phyloP scores from a whole-genome alignment of 768 basidiomycete genomes.

The Podaxis rugospora region DNA sequence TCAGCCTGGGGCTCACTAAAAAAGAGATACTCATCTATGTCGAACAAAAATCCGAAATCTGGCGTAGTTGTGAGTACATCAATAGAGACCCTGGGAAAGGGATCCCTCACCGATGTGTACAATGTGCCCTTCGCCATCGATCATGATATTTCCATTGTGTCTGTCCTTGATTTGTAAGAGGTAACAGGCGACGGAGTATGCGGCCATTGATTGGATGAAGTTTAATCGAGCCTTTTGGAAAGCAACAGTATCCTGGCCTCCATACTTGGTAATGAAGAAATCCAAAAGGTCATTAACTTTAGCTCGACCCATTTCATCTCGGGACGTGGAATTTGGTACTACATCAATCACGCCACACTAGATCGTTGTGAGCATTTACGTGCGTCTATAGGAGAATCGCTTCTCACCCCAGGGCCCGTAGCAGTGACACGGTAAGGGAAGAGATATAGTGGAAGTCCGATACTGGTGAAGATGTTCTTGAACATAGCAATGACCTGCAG shows the following conservation, averaged over 20 bases:
- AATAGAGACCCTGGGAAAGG: neutral
- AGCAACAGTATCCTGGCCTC: slow-evolving; percentile 79
- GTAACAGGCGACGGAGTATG: slow-evolving; percentile 97
- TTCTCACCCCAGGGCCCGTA: slow-evolving; percentile 86
- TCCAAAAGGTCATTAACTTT: slow-evolving; percentile 95
- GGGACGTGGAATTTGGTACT: slow-evolving; percentile 94
- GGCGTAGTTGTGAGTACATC: neutral
- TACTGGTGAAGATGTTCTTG: slow-evolving; percentile 91
- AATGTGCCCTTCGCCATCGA: slow-evolving; percentile 96
- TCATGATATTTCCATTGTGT: slow-evolving; percentile 99
- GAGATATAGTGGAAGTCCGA: slow-evolving; percentile 88
- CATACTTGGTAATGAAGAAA: slow-evolving; percentile 93
- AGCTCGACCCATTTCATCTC: slow-evolving; percentile 98
- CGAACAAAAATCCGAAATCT: slow-evolving; percentile 96
- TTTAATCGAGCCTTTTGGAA: slow-evolving; percentile 93
- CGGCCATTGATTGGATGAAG: slow-evolving; percentile 99
- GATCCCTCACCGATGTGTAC: slow-evolving; percentile 78
- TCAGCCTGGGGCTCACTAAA: slow-evolving; percentile 17
- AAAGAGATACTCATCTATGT: slow-evolving; percentile 81
- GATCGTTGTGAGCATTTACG: neutral
- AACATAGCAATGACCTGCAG: slow-evolving; percentile 99
- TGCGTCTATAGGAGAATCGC: slow-evolving; percentile 12
- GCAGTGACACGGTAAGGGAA: slow-evolving; percentile 97
- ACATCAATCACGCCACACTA: slow-evolving; percentile 99
- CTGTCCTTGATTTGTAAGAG: slow-evolving; percentile 98